Percentiles rank a stretch among this genome's conserved stretches.
phyloP scores from a whole-genome alignment of 805 yeast genomes.

The Candida boidinii region DNA sequence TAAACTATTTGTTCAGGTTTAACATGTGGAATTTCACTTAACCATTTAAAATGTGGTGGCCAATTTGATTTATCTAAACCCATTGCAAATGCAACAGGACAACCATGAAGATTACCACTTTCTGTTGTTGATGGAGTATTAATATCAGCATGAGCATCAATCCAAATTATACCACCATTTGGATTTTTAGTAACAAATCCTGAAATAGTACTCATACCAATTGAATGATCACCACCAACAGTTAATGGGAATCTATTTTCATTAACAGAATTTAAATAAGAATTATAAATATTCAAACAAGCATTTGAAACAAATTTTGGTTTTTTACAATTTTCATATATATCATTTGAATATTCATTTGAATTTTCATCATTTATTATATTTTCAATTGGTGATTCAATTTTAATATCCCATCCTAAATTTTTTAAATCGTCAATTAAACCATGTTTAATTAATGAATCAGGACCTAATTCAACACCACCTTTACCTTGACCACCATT shows the following conservation, averaged over 20 bases:
- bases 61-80: constrained; percentile 63
- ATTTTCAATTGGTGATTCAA: constrained; percentile 46
- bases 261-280: constrained; percentile 44
- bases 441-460: constrained; percentile 65
- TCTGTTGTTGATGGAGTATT: constrained; percentile 79
- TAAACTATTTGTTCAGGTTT: constrained; percentile 71
- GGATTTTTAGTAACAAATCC: constrained; percentile 77
- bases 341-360: constrained; percentile 39
- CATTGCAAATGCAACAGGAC: constrained; percentile 87
- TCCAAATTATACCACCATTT: constrained; percentile 87
- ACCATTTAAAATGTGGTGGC: constrained; percentile 76
- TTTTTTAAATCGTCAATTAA: constrained; percentile 50
- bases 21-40: constrained; percentile 48
- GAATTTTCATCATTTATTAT: constrained; percentile 34
- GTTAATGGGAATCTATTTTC: constrained; percentile 63
- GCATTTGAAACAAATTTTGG: constrained; percentile 73
- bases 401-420: constrained; percentile 63
- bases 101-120: constrained; percentile 92
- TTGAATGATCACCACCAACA: constrained; percentile 94
- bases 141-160: constrained; percentile 97
- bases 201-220: constrained; percentile 87
- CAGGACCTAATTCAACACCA: constrained; percentile 95
- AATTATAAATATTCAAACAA: constrained; percentile 50
- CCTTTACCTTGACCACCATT: constrained; percentile 92
- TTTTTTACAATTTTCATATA: constrained; percentile 52